These are phyloP conservation scores for Nyctanthes arbortristis DNA, from an alignment of 257 asterid genomes.

Conservation along the genomic window DNA sequence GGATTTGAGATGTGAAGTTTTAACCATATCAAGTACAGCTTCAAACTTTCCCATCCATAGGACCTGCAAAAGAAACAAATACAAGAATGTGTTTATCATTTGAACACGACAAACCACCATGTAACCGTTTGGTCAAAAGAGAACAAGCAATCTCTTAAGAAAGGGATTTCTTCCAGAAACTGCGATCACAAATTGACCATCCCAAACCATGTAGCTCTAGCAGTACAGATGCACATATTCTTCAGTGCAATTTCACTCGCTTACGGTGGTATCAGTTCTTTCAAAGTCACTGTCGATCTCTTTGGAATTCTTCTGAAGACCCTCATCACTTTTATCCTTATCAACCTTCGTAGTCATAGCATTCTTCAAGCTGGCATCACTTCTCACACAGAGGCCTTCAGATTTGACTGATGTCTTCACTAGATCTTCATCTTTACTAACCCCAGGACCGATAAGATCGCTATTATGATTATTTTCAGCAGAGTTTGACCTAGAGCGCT, in stretches of 20 bases:
- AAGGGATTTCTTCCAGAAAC: constrained; percentile 26
- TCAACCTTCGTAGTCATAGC: constrained; percentile 31
- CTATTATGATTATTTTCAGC: constrained; percentile 38
- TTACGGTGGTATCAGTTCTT: constrained; percentile 21
- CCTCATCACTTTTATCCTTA: constrained; percentile 30
- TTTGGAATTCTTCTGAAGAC: constrained; percentile 17
- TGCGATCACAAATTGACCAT: constrained; percentile 27
- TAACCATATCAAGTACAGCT: constrained; percentile 46
- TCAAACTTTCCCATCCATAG: constrained; percentile 41
- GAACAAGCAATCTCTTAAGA: constrained; percentile 31
- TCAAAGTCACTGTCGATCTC: constrained; percentile 22
- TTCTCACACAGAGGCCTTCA: constrained; percentile 33
- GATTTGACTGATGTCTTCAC: constrained; percentile 40
- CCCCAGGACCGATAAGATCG: constrained; percentile 30
- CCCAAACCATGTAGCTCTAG: constrained; percentile 32
- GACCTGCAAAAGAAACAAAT: constrained; percentile 79
- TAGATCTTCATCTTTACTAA: constrained; percentile 41
- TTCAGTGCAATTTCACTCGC: constrained; percentile 17
- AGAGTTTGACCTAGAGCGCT: constrained; percentile 61
- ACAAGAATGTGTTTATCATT: constrained; percentile 40
- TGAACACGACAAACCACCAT: constrained; percentile 39
- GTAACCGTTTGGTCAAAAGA: constrained; percentile 33
- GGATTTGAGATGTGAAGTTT: constrained; percentile 44
- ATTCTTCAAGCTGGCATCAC: constrained; percentile 32
- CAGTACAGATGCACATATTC: constrained; percentile 26